Conservation (phyloP, 1,284 basidiomycete genomes). For the Fereydounia khargensis region DNA sequence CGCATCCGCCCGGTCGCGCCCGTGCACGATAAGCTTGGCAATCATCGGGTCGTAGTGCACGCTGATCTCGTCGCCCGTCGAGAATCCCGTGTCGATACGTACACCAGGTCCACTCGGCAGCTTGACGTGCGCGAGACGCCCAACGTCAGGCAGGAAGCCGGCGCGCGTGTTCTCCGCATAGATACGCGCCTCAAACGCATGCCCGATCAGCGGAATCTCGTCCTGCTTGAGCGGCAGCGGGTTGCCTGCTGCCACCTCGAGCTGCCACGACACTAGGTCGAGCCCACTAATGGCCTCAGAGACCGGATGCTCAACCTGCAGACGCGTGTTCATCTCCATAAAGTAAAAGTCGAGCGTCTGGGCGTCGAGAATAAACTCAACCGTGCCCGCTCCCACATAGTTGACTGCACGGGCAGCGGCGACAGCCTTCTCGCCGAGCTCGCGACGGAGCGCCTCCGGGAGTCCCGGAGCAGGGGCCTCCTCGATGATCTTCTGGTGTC, state of each 20-base stretch:
- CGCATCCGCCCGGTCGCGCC: conserved; percentile 79
- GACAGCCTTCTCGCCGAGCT: conserved; percentile 81
- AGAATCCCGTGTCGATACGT: conserved; percentile 87
- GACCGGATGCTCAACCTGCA: conserved; percentile 79
- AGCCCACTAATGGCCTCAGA: conserved; percentile 92
- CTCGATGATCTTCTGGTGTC: conserved; percentile 93
- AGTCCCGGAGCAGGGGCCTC: conserved; percentile 91
- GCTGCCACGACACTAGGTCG: conserved; percentile 91
- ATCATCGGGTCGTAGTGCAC: conserved; percentile 84
- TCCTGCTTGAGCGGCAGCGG: conserved; percentile 74
- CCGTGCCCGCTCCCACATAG: conserved; percentile 95
- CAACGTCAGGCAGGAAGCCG: conserved; percentile 82
- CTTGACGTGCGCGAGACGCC: conserved; percentile 71
- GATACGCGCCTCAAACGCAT: conserved; percentile 93
- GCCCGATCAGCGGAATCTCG: conserved; percentile 77
- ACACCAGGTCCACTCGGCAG: conserved; percentile 60
- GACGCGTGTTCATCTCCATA: conserved; percentile 71
- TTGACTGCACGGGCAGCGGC: conserved; percentile 83
- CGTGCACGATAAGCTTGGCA: conserved; percentile 86
- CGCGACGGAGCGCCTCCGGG: conserved; percentile 70
- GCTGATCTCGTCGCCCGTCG: conserved; percentile 69
- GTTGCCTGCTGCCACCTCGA: conserved; percentile 80
- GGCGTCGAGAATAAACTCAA: conserved; percentile 58
- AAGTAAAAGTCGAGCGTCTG: conserved; percentile 37
- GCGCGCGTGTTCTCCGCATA: conserved; percentile 75